phyloP scores from a whole-genome alignment of 2,329 filamentous ascomycete species.

The Hymenotorrendiella dingleyae region DNA sequence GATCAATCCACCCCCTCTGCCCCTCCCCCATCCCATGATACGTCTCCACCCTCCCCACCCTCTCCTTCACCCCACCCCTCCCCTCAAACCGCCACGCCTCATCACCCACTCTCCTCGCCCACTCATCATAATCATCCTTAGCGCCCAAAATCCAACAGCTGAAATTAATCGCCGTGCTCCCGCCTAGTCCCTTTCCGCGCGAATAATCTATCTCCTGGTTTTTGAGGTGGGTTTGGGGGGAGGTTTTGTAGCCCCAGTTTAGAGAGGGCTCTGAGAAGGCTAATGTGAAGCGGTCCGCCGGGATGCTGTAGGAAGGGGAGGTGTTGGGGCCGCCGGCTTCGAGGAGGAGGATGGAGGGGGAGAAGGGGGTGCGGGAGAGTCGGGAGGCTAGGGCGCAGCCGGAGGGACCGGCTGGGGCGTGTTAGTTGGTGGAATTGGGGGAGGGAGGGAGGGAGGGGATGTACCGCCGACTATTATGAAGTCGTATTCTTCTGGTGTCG shows the following conservation, averaged over 20 bases:
- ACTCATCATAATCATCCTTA: conserved; percentile 55
- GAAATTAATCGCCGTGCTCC: conserved; percentile 36
- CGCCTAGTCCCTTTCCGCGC: conserved; percentile 34
- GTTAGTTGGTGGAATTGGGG: neutral
- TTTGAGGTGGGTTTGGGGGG: conserved; percentile 21
- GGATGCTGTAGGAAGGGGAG: conserved; percentile 40
- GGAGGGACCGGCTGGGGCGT: conserved; percentile 48
- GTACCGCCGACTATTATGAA: conserved; percentile 24
- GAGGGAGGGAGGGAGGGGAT: neutral
- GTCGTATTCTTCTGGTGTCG: conserved; percentile 6
- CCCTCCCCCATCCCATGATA: conserved; percentile 40
- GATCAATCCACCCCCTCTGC: conserved; percentile 41
- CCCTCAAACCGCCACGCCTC: conserved; percentile 47
- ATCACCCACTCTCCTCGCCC: conserved; percentile 51
- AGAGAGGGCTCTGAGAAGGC: conserved; percentile 35
- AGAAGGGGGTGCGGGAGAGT: conserved; percentile 41
- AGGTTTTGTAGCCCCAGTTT: conserved; percentile 26
- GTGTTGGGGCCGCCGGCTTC: conserved; percentile 51
- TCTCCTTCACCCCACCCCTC: conserved; percentile 35
- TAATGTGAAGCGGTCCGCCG: conserved; percentile 47
- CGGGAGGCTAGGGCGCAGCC: conserved; percentile 50
- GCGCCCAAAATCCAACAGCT: conserved; percentile 47
- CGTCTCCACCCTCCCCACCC: conserved; percentile 48
- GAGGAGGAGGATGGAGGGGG: conserved; percentile 51
- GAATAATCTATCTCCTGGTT: conserved; percentile 27